Evolutionary conservation across 2,329 filamentous ascomycete species (phyloP), one percentile per base, ranked within the genome.

Genomic region (Botryotinia globosa): DNA sequence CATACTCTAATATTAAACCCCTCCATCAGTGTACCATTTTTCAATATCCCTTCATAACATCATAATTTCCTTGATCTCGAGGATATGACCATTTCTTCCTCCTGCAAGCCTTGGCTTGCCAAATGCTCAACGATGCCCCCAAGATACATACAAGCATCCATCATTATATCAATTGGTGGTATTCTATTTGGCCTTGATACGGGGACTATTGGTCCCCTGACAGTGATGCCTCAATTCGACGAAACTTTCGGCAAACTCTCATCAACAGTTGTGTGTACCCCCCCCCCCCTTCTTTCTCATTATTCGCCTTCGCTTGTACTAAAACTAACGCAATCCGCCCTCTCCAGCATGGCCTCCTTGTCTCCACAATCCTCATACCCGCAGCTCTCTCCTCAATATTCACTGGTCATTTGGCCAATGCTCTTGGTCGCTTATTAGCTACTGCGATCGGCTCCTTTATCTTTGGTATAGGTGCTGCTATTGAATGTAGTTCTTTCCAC

Each of bases 331-430:
- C 42, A 8, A 39, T 42, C 14, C 18, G n/a, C 10, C 25, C 20
- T 1, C 18, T 32, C 18, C 18, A 72, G 70, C 85, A 87, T 69
- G 89, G 89, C 0, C 82, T 90, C 25, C 85, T 87, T 1, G 87
- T 91, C 5, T 90, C 88, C 0, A 84, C 84, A 3, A 87, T 91
- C 71, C 81, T 90, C 66, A 83, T 91, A 44, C 86, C 88, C 0
- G 88, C 87, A 8, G 85, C 85, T 0, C 77, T 89, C 18, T 86
- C 88, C 1, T 88, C 88, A 0, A 81, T 90, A 51, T 86, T 90
- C 72, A 87, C 87, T 0, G 85, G 89, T 0, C 83, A 86, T 74
- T 82, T 90, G 4, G 85, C 83, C 9, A 86, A 85, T 76, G 82
- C 78, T 75, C 83, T 86, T 8, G 88, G 88, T 0, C 83, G 88